Evolutionary conservation across 495 filamentous ascomycete species (phyloP), one percentile per base, ranked within the genome.

Genomic region (Talaromyces thailandensis): DNA sequence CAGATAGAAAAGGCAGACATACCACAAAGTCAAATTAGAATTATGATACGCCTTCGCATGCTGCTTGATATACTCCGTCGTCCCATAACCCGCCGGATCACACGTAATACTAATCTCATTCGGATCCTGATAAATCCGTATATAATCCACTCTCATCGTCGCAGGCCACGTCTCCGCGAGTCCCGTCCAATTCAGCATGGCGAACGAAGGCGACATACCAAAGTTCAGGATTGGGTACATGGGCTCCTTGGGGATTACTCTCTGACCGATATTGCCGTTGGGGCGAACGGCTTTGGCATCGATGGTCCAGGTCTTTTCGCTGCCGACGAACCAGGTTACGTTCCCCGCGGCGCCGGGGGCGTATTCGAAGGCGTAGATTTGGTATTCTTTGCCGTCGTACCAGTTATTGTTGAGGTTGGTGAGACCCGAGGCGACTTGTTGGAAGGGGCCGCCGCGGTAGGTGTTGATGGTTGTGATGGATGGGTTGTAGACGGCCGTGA

Each of bases 311-410:
- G 82, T 87, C 56, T 84, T 80, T 4, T 82, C 75, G 37, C 83
- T 76, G 11, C 86, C 88, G 57, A 92, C 81, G 63, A 83, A 86
- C 87, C 87, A 92, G 14, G 80, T 83, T 9, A 90, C 80, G 32
- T 80, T 74, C 1, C 89, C 87, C 51, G 71, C 65, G 5, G 70
- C 70, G 0, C 89, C 89, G 7, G 89, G 87, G 0, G 73, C 77
- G 71, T 93, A 93, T 64, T 93, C 88, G 62, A 89, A 88, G 16
- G 82, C 81, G 71, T 87, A 92, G 6, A 75, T 84, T 66, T 91
- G 88, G 68, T 90, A 92, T 60, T 76, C 78, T 9, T 85, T 84
- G 21, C 84, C 86, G 67, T 91, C 82, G 70, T 91, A 92, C 89
- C 89, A 92, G 55, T 85, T 74, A 61, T 87, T 85, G 71, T 92